These are phyloP conservation scores for Limnomonas spitsbergensis DNA, from an alignment of 139 green algal genomes.

Conservation along the genomic window DNA sequence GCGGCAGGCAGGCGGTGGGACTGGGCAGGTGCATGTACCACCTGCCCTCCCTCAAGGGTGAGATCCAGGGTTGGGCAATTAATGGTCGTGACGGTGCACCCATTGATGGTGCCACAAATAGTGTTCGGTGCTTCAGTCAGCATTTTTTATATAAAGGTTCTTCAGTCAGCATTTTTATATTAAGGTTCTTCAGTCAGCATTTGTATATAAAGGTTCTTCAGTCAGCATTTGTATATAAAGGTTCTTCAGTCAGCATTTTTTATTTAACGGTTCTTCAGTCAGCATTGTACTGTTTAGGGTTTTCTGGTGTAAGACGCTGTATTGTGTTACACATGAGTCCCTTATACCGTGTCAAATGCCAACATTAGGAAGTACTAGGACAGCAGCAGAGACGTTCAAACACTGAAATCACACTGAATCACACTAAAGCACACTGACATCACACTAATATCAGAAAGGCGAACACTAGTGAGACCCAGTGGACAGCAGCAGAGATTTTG, in stretches of 20 bases:
- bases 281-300: no score
- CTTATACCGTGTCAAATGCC: no score
- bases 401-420: no score
- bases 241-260: neutral
- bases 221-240: neutral
- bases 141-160: neutral
- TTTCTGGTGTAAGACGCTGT: no score
- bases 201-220: neutral
- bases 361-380: no score
- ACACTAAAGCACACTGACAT: no score
- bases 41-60: neutral
- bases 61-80: neutral
- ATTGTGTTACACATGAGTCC: no score
- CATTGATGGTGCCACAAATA: neutral
- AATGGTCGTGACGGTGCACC: neutral
- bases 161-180: neutral
- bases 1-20: neutral
- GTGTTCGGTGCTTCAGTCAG: neutral
- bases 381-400: no score
- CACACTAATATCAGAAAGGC: no score
- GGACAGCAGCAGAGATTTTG: no score
- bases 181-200: neutral
- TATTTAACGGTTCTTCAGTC: no score
- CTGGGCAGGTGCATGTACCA: neutral
- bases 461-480: no score